phyloP scores from a whole-genome alignment of 129 eudicot species.

The Heracleum sosnowskyi region DNA sequence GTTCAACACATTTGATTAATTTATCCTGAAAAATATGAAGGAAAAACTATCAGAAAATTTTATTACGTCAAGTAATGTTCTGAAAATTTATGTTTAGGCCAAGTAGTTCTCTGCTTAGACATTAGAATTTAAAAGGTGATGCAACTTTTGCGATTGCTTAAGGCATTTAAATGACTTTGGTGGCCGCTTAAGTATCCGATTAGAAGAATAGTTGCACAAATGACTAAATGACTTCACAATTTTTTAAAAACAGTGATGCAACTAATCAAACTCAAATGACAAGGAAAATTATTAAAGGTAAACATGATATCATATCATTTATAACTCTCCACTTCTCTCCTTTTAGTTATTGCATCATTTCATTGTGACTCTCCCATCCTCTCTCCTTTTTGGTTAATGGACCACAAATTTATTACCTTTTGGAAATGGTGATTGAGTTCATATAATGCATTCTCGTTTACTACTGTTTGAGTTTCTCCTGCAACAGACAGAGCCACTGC shows the following conservation, averaged over 20 bases:
- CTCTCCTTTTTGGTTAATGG: slow-evolving; percentile 1
- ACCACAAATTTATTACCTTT: slow-evolving; percentile 23
- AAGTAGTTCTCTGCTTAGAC: neutral
- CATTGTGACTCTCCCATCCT: slow-evolving; percentile 1
- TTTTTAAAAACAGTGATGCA: neutral
- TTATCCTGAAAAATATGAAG: slow-evolving; percentile 21
- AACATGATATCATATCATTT: slow-evolving; percentile 2
- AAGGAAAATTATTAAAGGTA: neutral
- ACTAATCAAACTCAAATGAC: slow-evolving; percentile 12
- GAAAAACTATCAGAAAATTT: neutral
- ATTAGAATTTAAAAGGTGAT: neutral
- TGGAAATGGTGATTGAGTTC: slow-evolving; percentile 26
- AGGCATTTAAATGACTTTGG: neutral
- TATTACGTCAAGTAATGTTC: neutral
- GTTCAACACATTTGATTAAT: slow-evolving; percentile 22
- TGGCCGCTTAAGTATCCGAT: neutral
- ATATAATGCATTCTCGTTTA: slow-evolving; percentile 13
- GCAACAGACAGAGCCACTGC: slow-evolving; percentile 59
- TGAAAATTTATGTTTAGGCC: neutral
- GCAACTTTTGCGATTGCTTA: neutral
- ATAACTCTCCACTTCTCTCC: neutral
- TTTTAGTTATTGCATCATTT: neutral
- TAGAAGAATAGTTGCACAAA: neutral
- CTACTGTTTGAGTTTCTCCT: slow-evolving; percentile 36
- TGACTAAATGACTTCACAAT: neutral